Evolutionary conservation across 805 yeast genomes (phyloP).

Genomic region (Candida multigemmis): DNA sequence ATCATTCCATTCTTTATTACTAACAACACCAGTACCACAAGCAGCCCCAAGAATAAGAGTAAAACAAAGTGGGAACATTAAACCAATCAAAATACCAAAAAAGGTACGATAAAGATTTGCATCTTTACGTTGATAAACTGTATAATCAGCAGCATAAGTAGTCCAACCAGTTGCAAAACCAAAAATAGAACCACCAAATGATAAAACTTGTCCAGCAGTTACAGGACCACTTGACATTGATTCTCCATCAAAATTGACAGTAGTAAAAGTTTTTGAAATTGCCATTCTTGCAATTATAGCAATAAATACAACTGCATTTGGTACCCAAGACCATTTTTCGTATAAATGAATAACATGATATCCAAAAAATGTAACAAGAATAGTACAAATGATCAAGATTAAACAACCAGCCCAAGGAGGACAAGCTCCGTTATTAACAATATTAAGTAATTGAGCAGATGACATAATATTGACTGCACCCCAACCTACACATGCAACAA

Average conservation of each 20-base stretch:
- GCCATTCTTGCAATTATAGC: slow-evolving; percentile 73
- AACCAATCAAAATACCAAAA: slow-evolving; percentile 53
- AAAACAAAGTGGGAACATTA: slow-evolving; percentile 60
- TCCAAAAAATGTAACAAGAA: slow-evolving; percentile 74
- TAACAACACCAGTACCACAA: slow-evolving; percentile 56
- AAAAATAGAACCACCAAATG: slow-evolving; percentile 74
- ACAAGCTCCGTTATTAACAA: slow-evolving; percentile 55
- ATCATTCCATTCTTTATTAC: slow-evolving; percentile 20
- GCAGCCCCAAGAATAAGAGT: slow-evolving; percentile 83
- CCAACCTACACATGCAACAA: slow-evolving; percentile 91
- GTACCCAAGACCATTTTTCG: slow-evolving; percentile 86
- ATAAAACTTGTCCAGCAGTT: slow-evolving; percentile 68
- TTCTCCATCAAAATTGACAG: slow-evolving; percentile 32
- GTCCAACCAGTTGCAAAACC: slow-evolving; percentile 96
- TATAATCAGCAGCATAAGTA: slow-evolving; percentile 86
- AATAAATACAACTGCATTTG: slow-evolving; percentile 63
- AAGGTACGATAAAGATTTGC: slow-evolving; percentile 54
- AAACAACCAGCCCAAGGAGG: slow-evolving; percentile 93
- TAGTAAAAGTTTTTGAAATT: slow-evolving; percentile 53
- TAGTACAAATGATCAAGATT: slow-evolving; percentile 58
- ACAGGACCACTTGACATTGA: slow-evolving; percentile 45
- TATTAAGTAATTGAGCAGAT: slow-evolving; percentile 73
- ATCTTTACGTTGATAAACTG: slow-evolving; percentile 72
- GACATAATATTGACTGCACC: slow-evolving; percentile 88
- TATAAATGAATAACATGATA: slow-evolving; percentile 72